A percentile compares a stretch with the other conserved stretches of the same genome.
These are phyloP conservation scores for Thinopyrum elongatum DNA, from an alignment of 176 grass and related monocot species.

Conservation along the genomic window DNA sequence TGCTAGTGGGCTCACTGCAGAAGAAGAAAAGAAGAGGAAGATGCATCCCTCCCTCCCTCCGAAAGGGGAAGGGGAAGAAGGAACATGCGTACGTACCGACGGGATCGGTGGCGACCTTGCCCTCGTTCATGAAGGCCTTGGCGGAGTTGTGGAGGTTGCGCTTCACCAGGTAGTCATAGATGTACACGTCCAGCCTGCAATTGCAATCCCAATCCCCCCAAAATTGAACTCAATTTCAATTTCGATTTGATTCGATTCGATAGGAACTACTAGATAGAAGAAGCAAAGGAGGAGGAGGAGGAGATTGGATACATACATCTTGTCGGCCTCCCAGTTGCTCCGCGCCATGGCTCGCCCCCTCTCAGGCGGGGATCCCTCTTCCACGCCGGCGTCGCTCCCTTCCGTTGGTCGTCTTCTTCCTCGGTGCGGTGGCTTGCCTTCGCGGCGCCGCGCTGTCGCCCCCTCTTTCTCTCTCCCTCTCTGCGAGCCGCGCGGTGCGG, in stretches of 20 bases:
- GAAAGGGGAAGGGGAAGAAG: too few relatives aligned
- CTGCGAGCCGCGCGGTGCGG: neutral
- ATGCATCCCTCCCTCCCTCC: too few relatives aligned
- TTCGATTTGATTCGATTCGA: neutral
- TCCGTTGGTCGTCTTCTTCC: neutral
- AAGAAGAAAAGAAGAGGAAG: neutral
- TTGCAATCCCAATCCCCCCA: neutral
- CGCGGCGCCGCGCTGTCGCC: too few relatives aligned
- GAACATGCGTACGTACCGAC: constrained; percentile 33
- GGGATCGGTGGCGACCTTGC: constrained; percentile 87
- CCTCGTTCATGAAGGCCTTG: constrained; percentile 92
- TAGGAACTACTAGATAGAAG: neutral
- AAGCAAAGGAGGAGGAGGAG: neutral
- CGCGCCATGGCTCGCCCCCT: constrained; percentile 60
- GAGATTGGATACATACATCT: constrained; percentile 57
- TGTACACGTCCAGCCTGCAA: constrained; percentile 95
- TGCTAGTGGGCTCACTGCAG: too few relatives aligned
- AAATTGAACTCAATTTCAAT: neutral
- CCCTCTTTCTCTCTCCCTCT: too few relatives aligned
- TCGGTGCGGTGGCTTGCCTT: neutral
- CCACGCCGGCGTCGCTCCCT: neutral
- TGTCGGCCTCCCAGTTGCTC: constrained; percentile 96
- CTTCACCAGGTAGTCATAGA: constrained; percentile 93
- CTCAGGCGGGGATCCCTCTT: too few relatives aligned
- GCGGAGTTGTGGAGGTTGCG: constrained; percentile 86